Evolutionary conservation across 2,329 filamentous ascomycete species (phyloP).

Genomic region (Apiospora hydei): DNA sequence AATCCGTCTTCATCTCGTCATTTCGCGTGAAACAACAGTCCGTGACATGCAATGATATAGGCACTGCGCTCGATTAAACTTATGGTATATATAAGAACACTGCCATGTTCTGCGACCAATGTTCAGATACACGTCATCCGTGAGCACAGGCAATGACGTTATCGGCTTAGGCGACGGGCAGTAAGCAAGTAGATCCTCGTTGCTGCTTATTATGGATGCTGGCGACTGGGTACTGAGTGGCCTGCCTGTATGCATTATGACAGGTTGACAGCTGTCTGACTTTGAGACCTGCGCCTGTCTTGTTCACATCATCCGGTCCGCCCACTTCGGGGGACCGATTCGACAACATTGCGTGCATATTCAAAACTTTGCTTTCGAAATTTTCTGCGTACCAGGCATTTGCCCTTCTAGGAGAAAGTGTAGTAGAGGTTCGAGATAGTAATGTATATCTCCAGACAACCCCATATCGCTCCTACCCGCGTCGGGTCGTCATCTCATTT

Average conservation of each 20-base stretch:
- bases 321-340: neutral
- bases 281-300: neutral
- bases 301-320: neutral
- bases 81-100: neutral
- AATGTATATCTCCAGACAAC: neutral
- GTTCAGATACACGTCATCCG: neutral
- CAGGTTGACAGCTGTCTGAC: slow-evolving; percentile 11
- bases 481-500: neutral
- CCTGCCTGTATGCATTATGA: neutral
- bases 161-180: neutral
- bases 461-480: neutral
- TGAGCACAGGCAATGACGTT: neutral
- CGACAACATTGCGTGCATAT: neutral
- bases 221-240: neutral
- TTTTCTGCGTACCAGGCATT: neutral
- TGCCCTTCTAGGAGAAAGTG: neutral
- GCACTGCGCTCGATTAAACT: neutral
- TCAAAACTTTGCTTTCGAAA: neutral
- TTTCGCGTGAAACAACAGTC: neutral
- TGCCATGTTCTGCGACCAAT: neutral
- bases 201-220: neutral
- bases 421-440: neutral
- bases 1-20: neutral
- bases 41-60: neutral
- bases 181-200: no score